A percentile compares a stretch with the other conserved stretches of the same genome.
Evolutionary conservation across 2,329 filamentous ascomycete genomes (phyloP).

Genomic region (Aureobasidium sp.): DNA sequence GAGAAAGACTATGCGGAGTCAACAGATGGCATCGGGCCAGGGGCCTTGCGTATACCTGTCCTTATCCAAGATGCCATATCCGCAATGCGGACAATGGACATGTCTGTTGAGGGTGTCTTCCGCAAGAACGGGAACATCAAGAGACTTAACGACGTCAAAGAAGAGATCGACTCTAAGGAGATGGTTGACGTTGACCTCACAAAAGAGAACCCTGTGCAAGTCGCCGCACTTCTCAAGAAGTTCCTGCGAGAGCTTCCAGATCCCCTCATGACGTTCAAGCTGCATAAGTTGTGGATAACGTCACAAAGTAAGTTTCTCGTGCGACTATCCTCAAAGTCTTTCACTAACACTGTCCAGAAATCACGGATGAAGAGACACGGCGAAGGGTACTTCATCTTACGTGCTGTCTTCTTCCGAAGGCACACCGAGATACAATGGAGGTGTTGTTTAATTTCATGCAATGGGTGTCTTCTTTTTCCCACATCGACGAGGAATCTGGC

Average conservation of each 20-base stretch:
- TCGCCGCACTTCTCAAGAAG: conserved; percentile 89
- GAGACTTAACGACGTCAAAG: conserved; percentile 76
- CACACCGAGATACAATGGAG: conserved; percentile 88
- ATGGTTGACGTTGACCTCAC: conserved; percentile 80
- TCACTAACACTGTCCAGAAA: conserved; percentile 44
- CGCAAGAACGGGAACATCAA: conserved; percentile 99
- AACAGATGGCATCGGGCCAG: conserved; percentile 92
- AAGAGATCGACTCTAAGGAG: conserved; percentile 78
- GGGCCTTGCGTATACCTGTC: conserved; percentile 82
- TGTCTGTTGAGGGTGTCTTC: conserved; percentile 97
- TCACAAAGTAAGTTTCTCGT: conserved; percentile 59
- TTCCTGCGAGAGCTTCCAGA: conserved; percentile 93
- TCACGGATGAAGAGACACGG: conserved; percentile 72
- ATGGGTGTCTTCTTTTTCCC: conserved; percentile 95
- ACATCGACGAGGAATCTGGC: conserved; percentile 91
- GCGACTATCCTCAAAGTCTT: neutral
- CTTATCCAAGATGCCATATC: conserved; percentile 90
- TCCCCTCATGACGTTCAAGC: conserved; percentile 87
- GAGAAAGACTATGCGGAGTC: conserved; percentile 94
- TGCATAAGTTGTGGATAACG: conserved; percentile 83
- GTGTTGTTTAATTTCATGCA: conserved; percentile 94
- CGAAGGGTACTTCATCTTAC: conserved; percentile 82
- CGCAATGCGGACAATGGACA: conserved; percentile 97
- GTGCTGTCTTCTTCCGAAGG: conserved; percentile 87
- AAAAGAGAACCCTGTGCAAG: conserved; percentile 84